Conservation (phyloP, 805 yeast species). For the Nakazawaea populi region DNA sequence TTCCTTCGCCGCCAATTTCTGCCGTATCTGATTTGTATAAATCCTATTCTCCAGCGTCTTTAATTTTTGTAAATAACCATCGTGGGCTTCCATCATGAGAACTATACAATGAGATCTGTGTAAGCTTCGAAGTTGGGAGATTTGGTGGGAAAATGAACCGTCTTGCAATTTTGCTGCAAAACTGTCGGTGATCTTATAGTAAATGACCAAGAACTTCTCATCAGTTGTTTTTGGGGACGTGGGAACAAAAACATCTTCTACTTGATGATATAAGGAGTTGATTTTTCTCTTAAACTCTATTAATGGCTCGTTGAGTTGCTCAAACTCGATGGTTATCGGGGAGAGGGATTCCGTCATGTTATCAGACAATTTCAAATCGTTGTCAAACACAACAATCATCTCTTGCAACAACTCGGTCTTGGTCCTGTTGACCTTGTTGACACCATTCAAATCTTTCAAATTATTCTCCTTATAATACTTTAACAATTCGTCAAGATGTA, state of each 20-base stretch:
- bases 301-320: constrained; percentile 30
- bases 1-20: constrained; percentile 15
- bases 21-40: constrained; percentile 33
- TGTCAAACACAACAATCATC: constrained; percentile 41
- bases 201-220: constrained; percentile 40
- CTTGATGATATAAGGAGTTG: constrained; percentile 40
- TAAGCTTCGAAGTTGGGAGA: constrained; percentile 17
- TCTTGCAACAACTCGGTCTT: constrained; percentile 46
- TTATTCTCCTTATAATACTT: constrained; percentile 14
- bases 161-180: constrained; percentile 30
- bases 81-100: constrained; percentile 43
- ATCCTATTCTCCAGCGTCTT: constrained; percentile 38
- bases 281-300: constrained; percentile 48
- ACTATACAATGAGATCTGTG: constrained; percentile 27
- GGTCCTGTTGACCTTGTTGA: constrained; percentile 33
- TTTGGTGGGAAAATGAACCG: constrained; percentile 19
- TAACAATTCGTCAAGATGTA: constrained; percentile 17
- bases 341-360: constrained; percentile 5
- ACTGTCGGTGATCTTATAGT: constrained; percentile 36
- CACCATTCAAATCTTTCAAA: constrained; percentile 17
- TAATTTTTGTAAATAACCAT: constrained; percentile 37
- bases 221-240: constrained; percentile 30
- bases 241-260: constrained; percentile 51
- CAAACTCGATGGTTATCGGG: constrained; percentile 16
- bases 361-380: constrained; percentile 10